phyloP scores from a whole-genome alignment of 2,329 filamentous ascomycete species.

The Colletotrichum salicis region DNA sequence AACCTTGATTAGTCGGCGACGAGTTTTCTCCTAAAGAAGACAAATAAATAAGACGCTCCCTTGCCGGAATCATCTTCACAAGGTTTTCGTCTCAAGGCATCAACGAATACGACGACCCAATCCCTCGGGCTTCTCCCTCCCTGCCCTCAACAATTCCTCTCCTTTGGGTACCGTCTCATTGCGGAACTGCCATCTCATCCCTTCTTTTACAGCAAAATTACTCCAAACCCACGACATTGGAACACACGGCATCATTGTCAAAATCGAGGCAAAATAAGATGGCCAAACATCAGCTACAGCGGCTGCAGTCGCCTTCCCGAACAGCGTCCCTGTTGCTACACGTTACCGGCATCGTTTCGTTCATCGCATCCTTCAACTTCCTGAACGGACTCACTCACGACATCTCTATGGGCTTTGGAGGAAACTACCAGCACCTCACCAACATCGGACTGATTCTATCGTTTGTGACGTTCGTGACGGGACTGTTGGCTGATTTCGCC shows the following conservation, averaged over 20 bases:
- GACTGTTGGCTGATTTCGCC: conserved; percentile 72
- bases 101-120: conserved; percentile 12
- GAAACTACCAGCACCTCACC: conserved; percentile 78
- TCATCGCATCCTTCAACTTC: conserved; percentile 64
- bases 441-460: conserved; percentile 76
- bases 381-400: conserved; percentile 60
- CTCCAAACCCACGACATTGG: conserved; percentile 9
- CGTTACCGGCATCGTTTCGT: conserved; percentile 62
- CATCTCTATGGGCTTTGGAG: conserved; percentile 70
- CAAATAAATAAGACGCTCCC: not conserved
- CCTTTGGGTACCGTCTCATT: conserved; percentile 1
- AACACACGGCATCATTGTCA: not conserved
- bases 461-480: conserved; percentile 69
- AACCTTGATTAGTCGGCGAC: conserved; percentile 25
- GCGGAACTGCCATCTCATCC: conserved; percentile 11
- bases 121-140: conserved; percentile 24
- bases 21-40: not conserved
- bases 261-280: conserved; percentile 42
- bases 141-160: conserved; percentile 19
- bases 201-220: conserved; percentile 5
- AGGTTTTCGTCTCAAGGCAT: conserved; percentile 23
- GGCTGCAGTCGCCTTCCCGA: conserved; percentile 72
- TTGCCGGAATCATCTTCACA: not conserved
- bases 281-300: conserved; percentile 70
- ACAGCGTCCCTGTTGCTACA: conserved; percentile 73